Evolutionary conservation across 1,284 basidiomycete genomes (phyloP), one percentile per base, ranked within the genome.

Genomic region (Phellinidium pouzarii): DNA sequence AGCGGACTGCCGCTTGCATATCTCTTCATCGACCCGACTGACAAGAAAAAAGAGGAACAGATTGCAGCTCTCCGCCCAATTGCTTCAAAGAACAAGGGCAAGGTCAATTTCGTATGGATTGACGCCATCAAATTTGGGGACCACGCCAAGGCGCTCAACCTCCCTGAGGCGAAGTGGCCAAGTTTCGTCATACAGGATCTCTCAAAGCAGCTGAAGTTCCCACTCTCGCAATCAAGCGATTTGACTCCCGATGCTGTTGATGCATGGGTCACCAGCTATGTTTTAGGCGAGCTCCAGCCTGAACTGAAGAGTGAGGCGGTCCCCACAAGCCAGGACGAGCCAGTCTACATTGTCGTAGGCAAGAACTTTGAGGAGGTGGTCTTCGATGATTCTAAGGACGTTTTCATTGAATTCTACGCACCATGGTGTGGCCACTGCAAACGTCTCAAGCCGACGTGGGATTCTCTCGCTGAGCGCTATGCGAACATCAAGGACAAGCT

Each of bases 81-180:
- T 52, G 94, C 95, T 25, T 75, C 82, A 57, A 80, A 83, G 65
- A 79, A 82, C 78, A 93, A 91, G 71, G 81, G 84, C 64, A 87
- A 91, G 72, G 64, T 98, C 66, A 98, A 96, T 84, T 95, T 99
- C 71, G 95, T 99, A 60, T 96, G 87, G 87, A 99, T 99, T 63
- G 96, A 99, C 68, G 94, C 91, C 20, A 74, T 87, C 73, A 94
- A 93, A 71, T 99, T 94, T 65, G 84, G 80, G 64, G 93, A 97
- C 64, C 96, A 99, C 74, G 96, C 88, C 63, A 94, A 94, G 72
- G 87, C 90, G 8, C 80, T 99, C 59, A 97, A 96, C 78, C 77
- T 99, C 58, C 66, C 67, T 43, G 87, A 91, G 64, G 70, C 82
- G 60, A 84, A 87, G 64, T 98, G 93, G 92, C 96, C 96, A 25